Evolutionary conservation across 2,329 filamentous ascomycete genomes (phyloP).

Genomic region (Exophiala xenobiotica): DNA sequence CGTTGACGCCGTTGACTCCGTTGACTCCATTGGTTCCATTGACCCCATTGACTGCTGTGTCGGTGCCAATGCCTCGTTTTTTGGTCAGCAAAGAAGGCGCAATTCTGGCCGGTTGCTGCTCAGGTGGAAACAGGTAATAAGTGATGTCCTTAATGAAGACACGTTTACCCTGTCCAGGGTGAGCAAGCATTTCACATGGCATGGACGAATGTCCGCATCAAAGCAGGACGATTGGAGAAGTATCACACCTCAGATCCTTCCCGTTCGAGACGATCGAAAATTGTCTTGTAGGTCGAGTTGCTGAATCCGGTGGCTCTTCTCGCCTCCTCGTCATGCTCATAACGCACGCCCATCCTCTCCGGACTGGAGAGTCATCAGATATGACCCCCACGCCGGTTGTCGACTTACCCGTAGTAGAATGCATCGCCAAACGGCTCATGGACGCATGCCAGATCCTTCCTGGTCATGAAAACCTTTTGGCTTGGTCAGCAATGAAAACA

Average conservation of each 20-base stretch:
- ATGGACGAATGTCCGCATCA: conserved; percentile 23
- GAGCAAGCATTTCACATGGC: conserved; percentile 32
- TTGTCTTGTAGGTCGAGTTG: conserved; percentile 53
- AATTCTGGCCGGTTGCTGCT: conserved; percentile 65
- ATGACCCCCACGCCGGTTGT: neutral
- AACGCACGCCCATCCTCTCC: conserved; percentile 78
- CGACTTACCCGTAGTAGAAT: conserved; percentile 67
- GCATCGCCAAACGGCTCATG: conserved; percentile 97
- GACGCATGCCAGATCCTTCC: conserved; percentile 76
- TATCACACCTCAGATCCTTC: conserved; percentile 70
- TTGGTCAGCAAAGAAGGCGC: conserved; percentile 70
- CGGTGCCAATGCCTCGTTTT: conserved; percentile 63
- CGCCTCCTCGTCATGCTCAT: conserved; percentile 63
- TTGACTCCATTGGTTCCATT: conserved; percentile 29
- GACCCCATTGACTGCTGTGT: too few species aligned
- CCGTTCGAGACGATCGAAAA: conserved; percentile 72
- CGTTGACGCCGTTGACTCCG: conserved; percentile 37
- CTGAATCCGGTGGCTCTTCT: conserved; percentile 45
- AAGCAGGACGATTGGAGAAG: conserved; percentile 32
- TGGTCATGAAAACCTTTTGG: conserved; percentile 89
- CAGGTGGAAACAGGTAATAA: conserved; percentile 81
- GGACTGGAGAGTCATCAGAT: conserved; percentile 59
- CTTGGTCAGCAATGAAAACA: conserved; percentile 14
- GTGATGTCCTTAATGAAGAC: conserved; percentile 98
- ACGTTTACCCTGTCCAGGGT: conserved; percentile 71